Conservation (phyloP, 2,329 filamentous ascomycete genomes). For the Neurospora crassa region DNA sequence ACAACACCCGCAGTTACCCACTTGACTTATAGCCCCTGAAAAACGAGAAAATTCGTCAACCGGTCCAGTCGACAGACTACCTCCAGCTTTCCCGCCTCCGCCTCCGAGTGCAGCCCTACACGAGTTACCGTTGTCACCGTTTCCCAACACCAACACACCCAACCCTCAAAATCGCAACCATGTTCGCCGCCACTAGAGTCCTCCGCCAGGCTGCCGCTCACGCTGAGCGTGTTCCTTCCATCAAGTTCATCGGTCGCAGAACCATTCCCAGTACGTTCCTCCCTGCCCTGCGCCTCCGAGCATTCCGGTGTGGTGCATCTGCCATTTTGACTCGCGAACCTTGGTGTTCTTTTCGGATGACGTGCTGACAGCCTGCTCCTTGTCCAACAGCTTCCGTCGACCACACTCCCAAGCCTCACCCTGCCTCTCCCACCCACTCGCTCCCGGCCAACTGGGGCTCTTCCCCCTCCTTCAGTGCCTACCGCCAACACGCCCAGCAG, state of each 20-base stretch:
- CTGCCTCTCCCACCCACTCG: slow-evolving; percentile 54
- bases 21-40: neutral
- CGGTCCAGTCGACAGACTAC: neutral
- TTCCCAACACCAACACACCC: neutral
- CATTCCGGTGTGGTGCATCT: slow-evolving; percentile 2
- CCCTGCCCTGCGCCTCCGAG: neutral
- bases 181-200: slow-evolving; percentile 43
- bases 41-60: neutral
- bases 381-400: slow-evolving; percentile 51
- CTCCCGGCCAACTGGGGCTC: slow-evolving; percentile 47
- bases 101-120: neutral
- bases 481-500: slow-evolving; percentile 69
- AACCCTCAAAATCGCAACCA: slow-evolving; percentile 21
- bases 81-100: neutral
- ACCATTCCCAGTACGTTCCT: slow-evolving; percentile 43
- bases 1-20: neutral
- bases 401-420: slow-evolving; percentile 65
- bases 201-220: slow-evolving; percentile 46
- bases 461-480: slow-evolving; percentile 57
- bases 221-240: slow-evolving; percentile 51
- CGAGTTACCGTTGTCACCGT: neutral
- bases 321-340: slow-evolving; percentile 5
- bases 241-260: slow-evolving; percentile 53
- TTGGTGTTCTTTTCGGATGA: neutral
- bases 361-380: slow-evolving; percentile 15